phyloP scores from a whole-genome alignment of 768 basidiomycete species.

The Leccinum incarnatum region DNA sequence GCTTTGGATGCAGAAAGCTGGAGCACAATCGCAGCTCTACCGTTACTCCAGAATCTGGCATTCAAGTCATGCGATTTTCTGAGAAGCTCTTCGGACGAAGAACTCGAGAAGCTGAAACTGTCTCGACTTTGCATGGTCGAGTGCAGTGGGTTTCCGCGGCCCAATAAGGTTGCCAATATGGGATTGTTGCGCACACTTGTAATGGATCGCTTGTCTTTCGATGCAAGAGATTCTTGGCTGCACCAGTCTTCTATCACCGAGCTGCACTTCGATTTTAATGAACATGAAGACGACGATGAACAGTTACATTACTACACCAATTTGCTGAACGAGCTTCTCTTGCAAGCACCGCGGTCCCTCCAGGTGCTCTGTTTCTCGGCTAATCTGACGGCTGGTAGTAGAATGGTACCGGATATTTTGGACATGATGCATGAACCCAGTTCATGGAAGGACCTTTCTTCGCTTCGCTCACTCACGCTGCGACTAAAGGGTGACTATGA shows the following conservation, averaged over 20 bases:
- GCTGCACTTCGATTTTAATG: background rate
- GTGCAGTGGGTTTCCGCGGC: background rate
- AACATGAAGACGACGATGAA: background rate
- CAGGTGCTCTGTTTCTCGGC: background rate
- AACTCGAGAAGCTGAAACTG: background rate
- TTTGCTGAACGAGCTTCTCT: background rate
- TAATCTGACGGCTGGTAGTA: background rate
- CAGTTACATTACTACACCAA: background rate
- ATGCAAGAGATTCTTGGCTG: background rate
- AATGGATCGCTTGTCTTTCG: background rate
- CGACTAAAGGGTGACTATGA: background rate
- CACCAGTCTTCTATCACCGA: background rate
- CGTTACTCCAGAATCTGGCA: conserved; percentile 14
- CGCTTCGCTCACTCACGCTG: background rate
- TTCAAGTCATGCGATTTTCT: conserved; percentile 1
- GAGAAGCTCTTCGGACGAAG: background rate
- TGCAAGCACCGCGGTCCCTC: background rate
- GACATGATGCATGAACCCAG: background rate
- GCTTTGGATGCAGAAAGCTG: conserved; percentile 16
- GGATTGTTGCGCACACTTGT: background rate
- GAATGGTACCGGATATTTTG: background rate
- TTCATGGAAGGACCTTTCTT: background rate
- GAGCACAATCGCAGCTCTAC: conserved; percentile 10
- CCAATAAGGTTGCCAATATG: background rate
- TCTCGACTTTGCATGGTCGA: background rate